A percentile compares a stretch with the other conserved stretches of the same genome.
Evolutionary conservation across 2,329 filamentous ascomycete species (phyloP).

Genomic region (Nigrospora osmanthi): DNA sequence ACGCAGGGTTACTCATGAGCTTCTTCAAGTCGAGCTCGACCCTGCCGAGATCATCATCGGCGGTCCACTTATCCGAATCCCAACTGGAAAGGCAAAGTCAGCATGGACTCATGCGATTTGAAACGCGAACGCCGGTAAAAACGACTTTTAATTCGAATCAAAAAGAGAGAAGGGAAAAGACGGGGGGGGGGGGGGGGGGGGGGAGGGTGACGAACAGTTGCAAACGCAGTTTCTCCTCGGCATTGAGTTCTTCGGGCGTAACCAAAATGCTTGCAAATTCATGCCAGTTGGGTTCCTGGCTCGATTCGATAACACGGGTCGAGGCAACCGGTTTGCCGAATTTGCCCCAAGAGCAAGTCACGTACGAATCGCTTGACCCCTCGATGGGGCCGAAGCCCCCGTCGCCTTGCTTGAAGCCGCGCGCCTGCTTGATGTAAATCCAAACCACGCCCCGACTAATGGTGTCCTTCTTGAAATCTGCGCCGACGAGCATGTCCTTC

Average conservation of each 20-base stretch:
- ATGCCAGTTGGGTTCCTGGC: conserved; percentile 64
- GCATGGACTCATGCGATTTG: too few species aligned
- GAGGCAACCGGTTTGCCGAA: conserved; percentile 63
- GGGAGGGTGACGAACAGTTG: conserved; percentile 35
- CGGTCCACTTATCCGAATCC: conserved; percentile 66
- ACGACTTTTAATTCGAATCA: too few species aligned
- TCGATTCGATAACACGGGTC: conserved; percentile 56
- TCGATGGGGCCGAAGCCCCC: conserved; percentile 51
- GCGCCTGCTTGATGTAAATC: conserved; percentile 58
- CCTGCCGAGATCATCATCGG: conserved; percentile 67
- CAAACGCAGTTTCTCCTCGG: conserved; percentile 59
- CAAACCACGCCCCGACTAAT: conserved; percentile 55
- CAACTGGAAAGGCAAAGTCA: conserved; percentile 27
- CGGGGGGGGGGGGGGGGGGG: too few species aligned
- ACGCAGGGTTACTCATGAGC: conserved; percentile 51
- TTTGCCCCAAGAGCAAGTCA: conserved; percentile 69
- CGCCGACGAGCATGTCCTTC: conserved; percentile 70
- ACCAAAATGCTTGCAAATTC: conserved; percentile 65
- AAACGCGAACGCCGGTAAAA: too few species aligned
- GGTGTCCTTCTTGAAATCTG: conserved; percentile 74
- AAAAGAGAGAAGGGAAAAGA: too few species aligned
- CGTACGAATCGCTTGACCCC: conserved; percentile 62
- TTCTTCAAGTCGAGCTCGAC: conserved; percentile 62
- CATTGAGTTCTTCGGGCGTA: conserved; percentile 63
- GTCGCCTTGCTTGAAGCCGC: conserved; percentile 66